Base-by-base conservation (phyloP, 768 basidiomycete genomes). In the Mycena vitilis region DNA sequence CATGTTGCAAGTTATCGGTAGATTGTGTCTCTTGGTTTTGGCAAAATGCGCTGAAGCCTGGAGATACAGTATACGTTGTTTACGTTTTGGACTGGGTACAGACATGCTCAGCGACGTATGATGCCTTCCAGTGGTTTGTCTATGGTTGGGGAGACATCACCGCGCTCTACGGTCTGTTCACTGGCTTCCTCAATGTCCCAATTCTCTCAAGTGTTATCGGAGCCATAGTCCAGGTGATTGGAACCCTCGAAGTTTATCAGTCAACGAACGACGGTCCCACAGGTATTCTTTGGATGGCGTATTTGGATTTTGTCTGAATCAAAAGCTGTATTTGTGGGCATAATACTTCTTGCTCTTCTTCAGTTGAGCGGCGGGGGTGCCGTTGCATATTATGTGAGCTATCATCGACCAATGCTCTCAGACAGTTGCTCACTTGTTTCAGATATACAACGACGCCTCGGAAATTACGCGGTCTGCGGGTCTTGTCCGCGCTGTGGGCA, bases 261-360 rank as follows among this genome's bases (percentile, higher is more conserved):
- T 16, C 12, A 40, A 23, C 11, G 30, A 23, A 20, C 8, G 25
- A 22, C 34, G n/a, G 38, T 44, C 12, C 34, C 16, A 47, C 40
- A 72, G 71, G 59, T 70, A 13, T 74, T 70, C n/a, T 74, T 70
- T 56, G 69, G 71, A 13, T 74, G 73, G 73, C 61, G 73, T 25
- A 70, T 72, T 23, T 74, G 65, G 58, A 52, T 13, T 22, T 30
- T 74, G 20, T 64, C 73, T 6, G 42, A 62, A 8, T 72, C 71
- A 2, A 23, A 34, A 23, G 30, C 63, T 42, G 51, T 55, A 11
- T 69, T 67, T 16, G 40, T 30, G 12, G 1, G 60, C n/a, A 56
- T 74, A 22, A 8, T 38, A 16, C 5, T 68, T 42, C 62, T 72
- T n/a, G 59, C 71, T 4, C 53, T 70, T n/a, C 56, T 72, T 55